Conservation (phyloP, 1,284 basidiomycete genomes). For the Waitea zeae region DNA sequence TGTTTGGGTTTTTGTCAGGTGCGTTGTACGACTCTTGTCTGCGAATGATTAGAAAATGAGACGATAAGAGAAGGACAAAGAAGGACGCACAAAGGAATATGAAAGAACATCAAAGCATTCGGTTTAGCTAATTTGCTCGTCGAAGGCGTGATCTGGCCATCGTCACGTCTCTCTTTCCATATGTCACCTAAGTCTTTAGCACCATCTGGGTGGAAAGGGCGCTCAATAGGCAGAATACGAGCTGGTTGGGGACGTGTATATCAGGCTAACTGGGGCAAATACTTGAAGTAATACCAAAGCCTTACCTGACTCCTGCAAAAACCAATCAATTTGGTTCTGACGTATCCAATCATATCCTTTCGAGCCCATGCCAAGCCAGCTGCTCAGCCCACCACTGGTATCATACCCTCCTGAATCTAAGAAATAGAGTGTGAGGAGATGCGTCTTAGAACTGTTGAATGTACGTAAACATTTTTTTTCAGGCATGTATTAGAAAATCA, state of each 20-base stretch:
- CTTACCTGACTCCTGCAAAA: constrained; percentile 56
- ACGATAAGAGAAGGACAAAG: constrained; percentile 4
- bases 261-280: too few relatives aligned
- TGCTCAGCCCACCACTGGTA: constrained; percentile 30
- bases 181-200: constrained; percentile 46
- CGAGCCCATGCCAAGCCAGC: constrained; percentile 45
- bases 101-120: constrained; percentile 90
- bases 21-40: constrained; percentile 44
- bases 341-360: constrained; percentile 75
- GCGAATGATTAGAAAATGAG: constrained; percentile 5
- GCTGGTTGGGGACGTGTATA: not conserved
- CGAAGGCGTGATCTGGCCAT: constrained; percentile 35
- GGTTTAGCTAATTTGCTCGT: constrained; percentile 61
- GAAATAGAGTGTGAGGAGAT: constrained; percentile 84
- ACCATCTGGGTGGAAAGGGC: constrained; percentile 68
- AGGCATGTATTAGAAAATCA: constrained; percentile 9
- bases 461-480: constrained; percentile 1
- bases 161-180: constrained; percentile 31
- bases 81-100: constrained; percentile 71
- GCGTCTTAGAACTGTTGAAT: constrained; percentile 53
- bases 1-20: constrained; percentile 40
- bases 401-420: constrained; percentile 78
- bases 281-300: not conserved
- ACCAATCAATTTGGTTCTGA: constrained; percentile 76
- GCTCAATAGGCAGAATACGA: constrained; percentile 29